Conservation (phyloP, 495 filamentous ascomycete genomes). For the Talaromyces thailandensis region DNA sequence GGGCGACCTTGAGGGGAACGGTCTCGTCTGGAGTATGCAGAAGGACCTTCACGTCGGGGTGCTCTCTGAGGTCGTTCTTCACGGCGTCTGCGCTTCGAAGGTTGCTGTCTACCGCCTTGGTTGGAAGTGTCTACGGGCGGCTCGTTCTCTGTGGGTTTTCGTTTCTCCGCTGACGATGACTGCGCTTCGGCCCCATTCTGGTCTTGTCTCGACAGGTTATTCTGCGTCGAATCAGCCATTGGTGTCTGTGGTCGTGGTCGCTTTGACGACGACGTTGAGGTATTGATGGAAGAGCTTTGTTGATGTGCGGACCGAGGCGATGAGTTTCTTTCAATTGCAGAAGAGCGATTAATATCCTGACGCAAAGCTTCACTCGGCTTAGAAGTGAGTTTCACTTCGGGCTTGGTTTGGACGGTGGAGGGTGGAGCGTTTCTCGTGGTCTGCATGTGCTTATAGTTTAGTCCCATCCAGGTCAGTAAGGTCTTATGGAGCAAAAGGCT, state of each 20-base stretch:
- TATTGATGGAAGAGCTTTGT: neutral
- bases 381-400: neutral
- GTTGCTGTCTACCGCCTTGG: constrained; percentile 14
- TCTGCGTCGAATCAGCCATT: neutral
- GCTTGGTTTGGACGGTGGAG: neutral
- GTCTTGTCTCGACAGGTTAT: neutral
- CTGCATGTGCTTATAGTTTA: constrained; percentile 1
- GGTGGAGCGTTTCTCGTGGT: neutral
- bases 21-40: constrained; percentile 35
- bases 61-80: constrained; percentile 35
- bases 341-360: neutral
- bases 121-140: constrained; percentile 9
- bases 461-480: neutral
- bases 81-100: constrained; percentile 32
- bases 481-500: constrained; percentile 4
- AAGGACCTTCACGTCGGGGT: constrained; percentile 30
- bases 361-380: neutral
- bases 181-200: constrained; percentile 9
- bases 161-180: constrained; percentile 17
- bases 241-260: neutral
- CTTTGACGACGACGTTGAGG: neutral
- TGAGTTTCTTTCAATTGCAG: neutral
- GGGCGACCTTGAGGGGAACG: constrained; percentile 23
- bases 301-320: neutral
- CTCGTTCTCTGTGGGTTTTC: constrained; percentile 18